phyloP scores from a whole-genome alignment of 2,329 filamentous ascomycete species.

The Aspergillus aculeatus region DNA sequence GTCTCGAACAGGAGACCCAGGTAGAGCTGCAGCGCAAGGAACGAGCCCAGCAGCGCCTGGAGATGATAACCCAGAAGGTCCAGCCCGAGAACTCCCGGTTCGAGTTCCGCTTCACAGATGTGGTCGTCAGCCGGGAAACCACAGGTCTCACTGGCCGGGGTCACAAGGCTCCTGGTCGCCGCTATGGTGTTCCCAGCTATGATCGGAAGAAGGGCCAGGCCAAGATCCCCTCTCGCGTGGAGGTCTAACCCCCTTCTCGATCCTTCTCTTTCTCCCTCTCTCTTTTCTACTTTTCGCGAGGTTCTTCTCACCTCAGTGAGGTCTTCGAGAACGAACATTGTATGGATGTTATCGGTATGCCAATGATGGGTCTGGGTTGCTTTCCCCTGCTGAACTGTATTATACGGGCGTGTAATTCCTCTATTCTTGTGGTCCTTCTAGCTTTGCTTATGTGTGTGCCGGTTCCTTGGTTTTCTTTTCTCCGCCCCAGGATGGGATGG shows the following conservation, averaged over 20 bases:
- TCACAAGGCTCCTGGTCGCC: conserved; percentile 53
- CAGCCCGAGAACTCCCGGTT: conserved; percentile 52
- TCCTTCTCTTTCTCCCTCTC: neutral
- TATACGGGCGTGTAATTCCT: neutral
- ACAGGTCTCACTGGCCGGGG: conserved; percentile 57
- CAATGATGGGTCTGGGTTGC: neutral
- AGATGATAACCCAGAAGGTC: conserved; percentile 44
- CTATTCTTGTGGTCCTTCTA: neutral
- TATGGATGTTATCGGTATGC: conserved; percentile 6
- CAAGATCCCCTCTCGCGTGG: conserved; percentile 63
- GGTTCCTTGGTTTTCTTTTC: neutral
- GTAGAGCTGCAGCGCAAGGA: conserved; percentile 41
- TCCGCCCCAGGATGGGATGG: neutral
- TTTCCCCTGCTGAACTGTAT: neutral
- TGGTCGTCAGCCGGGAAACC: conserved; percentile 53
- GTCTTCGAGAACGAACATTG: neutral
- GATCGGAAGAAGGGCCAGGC: conserved; percentile 63
- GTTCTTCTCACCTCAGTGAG: neutral
- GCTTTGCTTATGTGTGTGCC: neutral
- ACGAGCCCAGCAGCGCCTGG: conserved; percentile 42
- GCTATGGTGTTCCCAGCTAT: conserved; percentile 62
- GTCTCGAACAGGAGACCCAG: conserved; percentile 42
- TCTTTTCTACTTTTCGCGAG: too few relatives aligned
- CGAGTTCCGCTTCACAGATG: conserved; percentile 61
- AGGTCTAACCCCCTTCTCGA: conserved; percentile 35